Percentiles rank a stretch among this genome's conserved stretches.
These are phyloP conservation scores for Rhazya stricta DNA, from an alignment of 257 asterid genomes.

Conservation along the genomic window DNA sequence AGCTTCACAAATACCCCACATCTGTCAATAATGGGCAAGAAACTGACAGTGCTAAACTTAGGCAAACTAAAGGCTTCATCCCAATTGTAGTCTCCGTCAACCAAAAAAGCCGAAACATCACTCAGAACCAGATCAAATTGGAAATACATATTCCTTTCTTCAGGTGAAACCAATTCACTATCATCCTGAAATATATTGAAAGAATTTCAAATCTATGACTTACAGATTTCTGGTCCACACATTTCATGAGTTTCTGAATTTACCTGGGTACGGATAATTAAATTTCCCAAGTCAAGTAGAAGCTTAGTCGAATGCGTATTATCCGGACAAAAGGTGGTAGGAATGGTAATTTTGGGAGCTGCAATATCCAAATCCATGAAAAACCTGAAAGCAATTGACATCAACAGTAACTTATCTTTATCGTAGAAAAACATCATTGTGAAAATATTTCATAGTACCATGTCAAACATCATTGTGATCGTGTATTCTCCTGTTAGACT, in stretches of 20 bases:
- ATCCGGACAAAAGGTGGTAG: slow-evolving; percentile 84
- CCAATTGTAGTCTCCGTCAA: slow-evolving; percentile 95
- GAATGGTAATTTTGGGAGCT: slow-evolving; percentile 92
- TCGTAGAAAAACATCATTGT: not conserved
- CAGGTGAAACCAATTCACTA: slow-evolving; percentile 56
- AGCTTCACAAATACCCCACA: slow-evolving; percentile 89
- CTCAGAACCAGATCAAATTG: slow-evolving; percentile 85
- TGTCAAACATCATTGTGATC: not conserved
- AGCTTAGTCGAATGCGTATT: slow-evolving; percentile 76
- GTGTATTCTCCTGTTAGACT: not conserved
- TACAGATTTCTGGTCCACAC: not conserved
- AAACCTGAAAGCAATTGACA: slow-evolving; percentile 55
- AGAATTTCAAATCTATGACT: slow-evolving; percentile 8
- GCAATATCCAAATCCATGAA: slow-evolving; percentile 93
- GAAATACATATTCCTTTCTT: slow-evolving; percentile 73
- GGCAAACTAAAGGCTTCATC: slow-evolving; percentile 44
- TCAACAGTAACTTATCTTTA: not conserved
- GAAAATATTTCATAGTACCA: not conserved
- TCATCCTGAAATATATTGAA: slow-evolving; percentile 54
- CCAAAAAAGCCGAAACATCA: slow-evolving; percentile 92
- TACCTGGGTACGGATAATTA: slow-evolving; percentile 82
- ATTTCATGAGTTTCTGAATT: slow-evolving; percentile 12
- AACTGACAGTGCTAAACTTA: slow-evolving; percentile 38
- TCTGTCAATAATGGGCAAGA: slow-evolving; percentile 81
- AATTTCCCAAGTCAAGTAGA: slow-evolving; percentile 92